These are phyloP conservation scores for Wickerhamiella infanticola DNA, from an alignment of 1,139 yeast species.

Conservation along the genomic window DNA sequence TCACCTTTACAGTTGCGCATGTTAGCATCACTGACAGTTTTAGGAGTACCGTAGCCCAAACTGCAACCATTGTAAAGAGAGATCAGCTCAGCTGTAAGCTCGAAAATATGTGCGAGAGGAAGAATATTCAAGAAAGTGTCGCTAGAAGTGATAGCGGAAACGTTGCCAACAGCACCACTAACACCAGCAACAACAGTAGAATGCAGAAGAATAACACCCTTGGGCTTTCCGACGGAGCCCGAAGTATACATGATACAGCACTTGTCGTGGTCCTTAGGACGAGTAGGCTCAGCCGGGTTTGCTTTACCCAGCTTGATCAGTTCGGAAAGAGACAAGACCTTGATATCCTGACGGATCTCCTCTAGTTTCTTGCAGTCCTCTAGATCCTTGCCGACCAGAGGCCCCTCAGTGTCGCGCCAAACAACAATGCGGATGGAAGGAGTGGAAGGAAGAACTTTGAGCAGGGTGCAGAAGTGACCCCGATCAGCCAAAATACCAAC, in stretches of 20 bases:
- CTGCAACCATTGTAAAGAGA: conserved; percentile 81
- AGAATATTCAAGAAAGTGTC: conserved; percentile 77
- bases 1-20: conserved; percentile 81
- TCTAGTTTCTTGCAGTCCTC: background rate
- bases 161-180: conserved; percentile 62
- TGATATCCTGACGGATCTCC: conserved; percentile 1
- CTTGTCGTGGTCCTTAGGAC: conserved; percentile 58
- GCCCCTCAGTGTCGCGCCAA: conserved; percentile 50
- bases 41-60: conserved; percentile 84
- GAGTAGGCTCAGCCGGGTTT: conserved; percentile 28
- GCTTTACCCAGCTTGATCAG: conserved; percentile 41
- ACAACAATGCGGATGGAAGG: conserved; percentile 49
- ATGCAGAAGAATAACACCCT: conserved; percentile 84
- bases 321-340: conserved; percentile 3
- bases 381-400: conserved; percentile 32
- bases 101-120: conserved; percentile 94
- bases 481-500: conserved; percentile 74
- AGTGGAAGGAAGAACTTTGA: conserved; percentile 54
- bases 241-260: conserved; percentile 97
- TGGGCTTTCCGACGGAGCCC: conserved; percentile 95
- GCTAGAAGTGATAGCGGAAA: conserved; percentile 35
- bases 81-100: conserved; percentile 70
- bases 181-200: conserved; percentile 66
- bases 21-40: conserved; percentile 73
- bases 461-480: conserved; percentile 45